phyloP scores from a whole-genome alignment of 495 filamentous ascomycete species.

The Penicillium canescens region DNA sequence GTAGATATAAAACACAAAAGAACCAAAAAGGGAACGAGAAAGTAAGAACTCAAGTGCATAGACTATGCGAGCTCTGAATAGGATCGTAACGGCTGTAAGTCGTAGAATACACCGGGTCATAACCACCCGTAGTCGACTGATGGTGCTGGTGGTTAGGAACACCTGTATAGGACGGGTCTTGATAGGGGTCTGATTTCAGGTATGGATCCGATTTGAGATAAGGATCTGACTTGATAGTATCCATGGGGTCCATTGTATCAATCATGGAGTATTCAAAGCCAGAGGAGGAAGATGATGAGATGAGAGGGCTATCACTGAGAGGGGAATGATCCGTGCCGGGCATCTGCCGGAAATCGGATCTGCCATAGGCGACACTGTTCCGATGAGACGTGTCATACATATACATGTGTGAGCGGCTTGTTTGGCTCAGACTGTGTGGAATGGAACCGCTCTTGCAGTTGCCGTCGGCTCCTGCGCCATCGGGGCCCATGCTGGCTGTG shows the following conservation, averaged over 20 bases:
- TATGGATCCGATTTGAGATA: constrained; percentile 26
- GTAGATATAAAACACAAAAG: constrained; percentile 14
- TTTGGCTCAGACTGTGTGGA: constrained; percentile 36
- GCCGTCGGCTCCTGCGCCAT: constrained; percentile 49
- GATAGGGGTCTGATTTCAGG: constrained; percentile 35
- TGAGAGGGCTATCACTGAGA: constrained; percentile 41
- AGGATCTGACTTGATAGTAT: constrained; percentile 33
- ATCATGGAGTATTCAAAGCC: constrained; percentile 40
- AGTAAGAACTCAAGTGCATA: constrained; percentile 31
- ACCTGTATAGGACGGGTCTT: constrained; percentile 29
- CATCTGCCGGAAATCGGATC: constrained; percentile 40
- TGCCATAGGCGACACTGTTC: constrained; percentile 33
- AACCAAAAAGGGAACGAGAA: constrained; percentile 7
- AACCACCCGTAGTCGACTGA: constrained; percentile 27
- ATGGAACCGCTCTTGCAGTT: constrained; percentile 28
- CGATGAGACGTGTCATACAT: constrained; percentile 41
- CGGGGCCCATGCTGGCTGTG: constrained; percentile 69
- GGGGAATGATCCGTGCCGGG: constrained; percentile 37
- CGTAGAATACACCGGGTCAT: constrained; percentile 36
- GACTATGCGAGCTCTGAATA: constrained; percentile 33
- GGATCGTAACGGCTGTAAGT: constrained; percentile 35
- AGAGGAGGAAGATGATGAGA: constrained; percentile 47
- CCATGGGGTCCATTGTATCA: constrained; percentile 46
- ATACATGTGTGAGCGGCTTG: constrained; percentile 34
- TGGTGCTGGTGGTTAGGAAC: constrained; percentile 23